phyloP scores from a whole-genome alignment of 768 basidiomycete genomes.

The Boletus rubroflammeus region DNA sequence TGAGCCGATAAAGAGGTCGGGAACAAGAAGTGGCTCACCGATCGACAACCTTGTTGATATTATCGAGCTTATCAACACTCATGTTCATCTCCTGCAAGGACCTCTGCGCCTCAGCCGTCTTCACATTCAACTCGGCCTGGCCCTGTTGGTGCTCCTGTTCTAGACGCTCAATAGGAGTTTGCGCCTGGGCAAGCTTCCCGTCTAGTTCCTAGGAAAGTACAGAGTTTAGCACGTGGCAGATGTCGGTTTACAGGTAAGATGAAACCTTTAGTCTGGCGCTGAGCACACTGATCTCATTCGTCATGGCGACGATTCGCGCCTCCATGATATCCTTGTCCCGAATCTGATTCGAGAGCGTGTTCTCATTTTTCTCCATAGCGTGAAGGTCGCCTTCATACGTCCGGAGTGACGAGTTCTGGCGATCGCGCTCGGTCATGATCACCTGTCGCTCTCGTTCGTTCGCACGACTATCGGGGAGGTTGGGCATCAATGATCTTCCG shows the following conservation, averaged over 20 bases:
- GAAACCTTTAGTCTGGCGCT: slow-evolving; percentile 49
- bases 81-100: slow-evolving; percentile 62
- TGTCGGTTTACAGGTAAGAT: not conserved
- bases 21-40: slow-evolving; percentile 38
- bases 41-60: slow-evolving; percentile 60
- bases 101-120: slow-evolving; percentile 50
- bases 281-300: slow-evolving; percentile 48
- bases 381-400: slow-evolving; percentile 60
- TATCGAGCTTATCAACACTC: slow-evolving; percentile 57
- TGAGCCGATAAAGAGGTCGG: not conserved
- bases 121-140: slow-evolving; percentile 48
- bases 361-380: slow-evolving; percentile 57
- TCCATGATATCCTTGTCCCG: slow-evolving; percentile 57
- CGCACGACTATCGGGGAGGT: slow-evolving; percentile 44
- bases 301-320: slow-evolving; percentile 54
- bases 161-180: slow-evolving; percentile 61
- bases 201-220: slow-evolving; percentile 54
- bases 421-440: slow-evolving; percentile 59
- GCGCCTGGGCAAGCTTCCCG: slow-evolving; percentile 52
- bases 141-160: slow-evolving; percentile 50
- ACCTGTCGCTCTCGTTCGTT: slow-evolving; percentile 61
- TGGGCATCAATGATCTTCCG: not conserved
- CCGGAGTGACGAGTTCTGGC: slow-evolving; percentile 49
- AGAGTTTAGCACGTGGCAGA: not conserved
- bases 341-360: slow-evolving; percentile 52